Base-by-base conservation (phyloP, 805 yeast species). In the Brettanomyces sp. region DNA sequence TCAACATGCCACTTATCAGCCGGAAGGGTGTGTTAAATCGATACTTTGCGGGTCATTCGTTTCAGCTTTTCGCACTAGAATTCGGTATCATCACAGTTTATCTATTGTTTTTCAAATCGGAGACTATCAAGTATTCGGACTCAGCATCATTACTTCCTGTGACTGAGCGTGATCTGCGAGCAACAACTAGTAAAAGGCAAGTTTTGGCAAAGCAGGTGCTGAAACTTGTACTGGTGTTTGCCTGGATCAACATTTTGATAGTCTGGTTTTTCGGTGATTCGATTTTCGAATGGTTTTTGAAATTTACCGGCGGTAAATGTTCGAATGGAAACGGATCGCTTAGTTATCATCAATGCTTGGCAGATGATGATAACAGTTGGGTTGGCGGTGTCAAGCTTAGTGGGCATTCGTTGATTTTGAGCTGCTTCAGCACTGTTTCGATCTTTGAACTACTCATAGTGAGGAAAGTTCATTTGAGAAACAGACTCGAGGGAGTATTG, bases 301-400 rank as follows among this genome's bases (percentile, higher is more conserved):
- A 59, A n/a, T 21, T 47, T 2, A 60, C 70, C 0, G 74, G 74
- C 0, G 76, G 75, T 1, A 55, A 57, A 35, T 72, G 76, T 49
- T 46, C 56, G 0, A 47, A 50, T 45, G 44, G 36, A 6, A 52
- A 53, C 49, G 8, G 51, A 30, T n/a, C 43, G 12, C 37, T 55
- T 25, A 45, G 39, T 35, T 49, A 56, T 49, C 56, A 52, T 44
- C 44, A 53, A 35, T 61, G 66, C 38, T 43, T 55, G 12, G 44
- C 44, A 6, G 47, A 50, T 24, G 57, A 51, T 1, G 52, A 45
- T 11, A 62, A 56, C 23, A 33, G 41, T 18, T 72, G 74, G 70
- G 47, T 58, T 3, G 64, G 66, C 12, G 72, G 72, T 5, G 63
- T 63, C 24, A 74, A 72, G 48, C 44, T 64, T 12, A 68, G 74